Base-by-base conservation (phyloP, 2,329 filamentous ascomycete genomes). In the Penicillium sp. region DNA sequence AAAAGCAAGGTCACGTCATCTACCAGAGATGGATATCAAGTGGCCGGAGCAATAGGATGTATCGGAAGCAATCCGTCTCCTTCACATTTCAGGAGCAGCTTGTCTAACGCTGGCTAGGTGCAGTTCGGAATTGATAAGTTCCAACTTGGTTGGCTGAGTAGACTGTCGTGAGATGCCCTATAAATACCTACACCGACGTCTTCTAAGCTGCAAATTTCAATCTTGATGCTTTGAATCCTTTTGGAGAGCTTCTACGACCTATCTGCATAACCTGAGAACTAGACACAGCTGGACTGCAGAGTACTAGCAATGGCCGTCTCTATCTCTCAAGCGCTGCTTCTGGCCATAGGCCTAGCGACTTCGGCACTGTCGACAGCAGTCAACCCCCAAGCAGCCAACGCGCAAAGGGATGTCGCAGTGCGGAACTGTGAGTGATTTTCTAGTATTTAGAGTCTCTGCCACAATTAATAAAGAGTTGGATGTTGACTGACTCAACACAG, bases 51-150 rank as follows among this genome's bases (percentile, higher is more conserved):
- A 56, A 56, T 54, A 54, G 51, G 51, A 54, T 40, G 4, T 3
- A 1, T 26, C 22, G 51, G 51, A 51, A 51, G 17, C 45, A 30
- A 9, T 10, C n/a, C 8, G 4, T 22, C 6, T 44, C 24, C 5
- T 47, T 26, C 1, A 28, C 26, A 24, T 47, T 47, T 47, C 12
- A n/a, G 22, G 26, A 45, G 44, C 8, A 7, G 13, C 26, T 47
- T 47, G 44, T 47, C 44, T 47, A 28, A 47, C 44, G 44, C 26
- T 30, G 28, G 47, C 28, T 50, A 50, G 17, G 6, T 22, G n/a
- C 47, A 50, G 15, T 50, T 50, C 26, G 28, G 47, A 50, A 50
- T 50, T 26, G 47, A 9, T n/a, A 5, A 50, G 0, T 30, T 22
- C 19, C 28, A 19, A 22, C n/a, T 33, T 50, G n/a, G n/a, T 35